phyloP scores from a whole-genome alignment of 768 basidiomycete species.

The Wakefieldia striispora region DNA sequence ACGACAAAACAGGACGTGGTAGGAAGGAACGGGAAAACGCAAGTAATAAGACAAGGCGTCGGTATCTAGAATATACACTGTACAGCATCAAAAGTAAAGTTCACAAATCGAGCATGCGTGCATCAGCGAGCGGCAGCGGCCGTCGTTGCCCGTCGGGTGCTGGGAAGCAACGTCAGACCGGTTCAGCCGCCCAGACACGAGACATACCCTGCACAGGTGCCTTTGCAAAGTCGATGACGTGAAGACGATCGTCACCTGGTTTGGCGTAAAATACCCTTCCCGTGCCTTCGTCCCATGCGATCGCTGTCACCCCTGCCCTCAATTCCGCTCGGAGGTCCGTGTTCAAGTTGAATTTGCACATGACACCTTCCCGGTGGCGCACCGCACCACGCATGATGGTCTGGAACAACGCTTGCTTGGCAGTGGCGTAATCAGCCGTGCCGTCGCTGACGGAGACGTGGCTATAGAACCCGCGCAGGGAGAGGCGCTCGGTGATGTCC shows the following conservation, averaged over 20 bases:
- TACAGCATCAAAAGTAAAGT: neutral
- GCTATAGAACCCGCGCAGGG: conserved; percentile 32
- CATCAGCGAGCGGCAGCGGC: conserved; percentile 29
- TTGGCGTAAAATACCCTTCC: conserved; percentile 57
- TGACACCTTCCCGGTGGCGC: conserved; percentile 14
- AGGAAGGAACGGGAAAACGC: neutral
- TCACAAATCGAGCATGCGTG: conserved; percentile 32
- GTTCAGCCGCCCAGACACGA: conserved; percentile 1
- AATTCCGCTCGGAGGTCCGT: conserved; percentile 17
- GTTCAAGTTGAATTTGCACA: conserved; percentile 26
- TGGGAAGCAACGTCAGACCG: conserved; percentile 31
- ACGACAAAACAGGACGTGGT: neutral
- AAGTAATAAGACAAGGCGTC: neutral
- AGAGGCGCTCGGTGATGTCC: conserved; percentile 25
- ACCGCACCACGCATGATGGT: conserved; percentile 20
- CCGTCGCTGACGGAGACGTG: conserved; percentile 37
- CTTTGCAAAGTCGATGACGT: conserved; percentile 49
- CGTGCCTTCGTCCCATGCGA: conserved; percentile 66
- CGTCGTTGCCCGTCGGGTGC: conserved; percentile 32
- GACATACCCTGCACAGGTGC: conserved; percentile 33
- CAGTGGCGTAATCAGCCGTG: conserved; percentile 19
- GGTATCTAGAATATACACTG: neutral
- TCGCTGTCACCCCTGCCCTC: conserved; percentile 40
- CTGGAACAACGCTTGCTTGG: conserved; percentile 19
- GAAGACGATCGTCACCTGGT: conserved; percentile 38